Conservation (phyloP, 2,329 filamentous ascomycete genomes). For the Helminthosporium solani region DNA sequence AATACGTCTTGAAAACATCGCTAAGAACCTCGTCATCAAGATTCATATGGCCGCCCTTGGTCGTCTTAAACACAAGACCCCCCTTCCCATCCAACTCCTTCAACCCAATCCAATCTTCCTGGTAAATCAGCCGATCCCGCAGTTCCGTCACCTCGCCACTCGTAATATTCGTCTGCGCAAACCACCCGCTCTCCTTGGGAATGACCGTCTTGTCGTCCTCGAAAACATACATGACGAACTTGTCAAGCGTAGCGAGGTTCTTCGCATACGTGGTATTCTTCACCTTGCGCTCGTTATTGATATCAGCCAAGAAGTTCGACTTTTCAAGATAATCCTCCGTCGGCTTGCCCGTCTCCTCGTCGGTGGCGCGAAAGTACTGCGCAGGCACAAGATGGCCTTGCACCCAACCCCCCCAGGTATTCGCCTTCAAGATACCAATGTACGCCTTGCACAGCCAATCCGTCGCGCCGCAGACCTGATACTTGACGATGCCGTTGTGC, state of each 20-base stretch:
- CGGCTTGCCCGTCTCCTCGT: constrained; percentile 56
- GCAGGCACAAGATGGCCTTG: constrained; percentile 83
- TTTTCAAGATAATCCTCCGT: constrained; percentile 69
- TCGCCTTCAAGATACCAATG: constrained; percentile 73
- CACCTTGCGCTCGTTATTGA: constrained; percentile 82
- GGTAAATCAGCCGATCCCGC: constrained; percentile 71
- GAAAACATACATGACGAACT: constrained; percentile 88
- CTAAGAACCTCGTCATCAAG: constrained; percentile 66
- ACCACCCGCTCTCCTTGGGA: constrained; percentile 90
- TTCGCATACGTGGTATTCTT: constrained; percentile 76
- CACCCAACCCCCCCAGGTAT: constrained; percentile 77
- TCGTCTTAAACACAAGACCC: constrained; percentile 71
- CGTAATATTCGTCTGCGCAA: constrained; percentile 72
- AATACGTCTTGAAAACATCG: constrained; percentile 66
- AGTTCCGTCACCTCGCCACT: constrained; percentile 63
- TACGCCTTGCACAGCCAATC: constrained; percentile 83
- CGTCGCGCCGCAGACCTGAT: constrained; percentile 67
- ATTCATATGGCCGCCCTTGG: constrained; percentile 81
- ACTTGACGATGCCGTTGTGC: constrained; percentile 87
- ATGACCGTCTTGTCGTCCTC: constrained; percentile 81
- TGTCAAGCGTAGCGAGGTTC: constrained; percentile 68
- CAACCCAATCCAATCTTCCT: constrained; percentile 91
- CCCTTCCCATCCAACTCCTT: constrained; percentile 75
- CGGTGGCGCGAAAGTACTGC: constrained; percentile 83
- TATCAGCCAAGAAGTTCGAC: constrained; percentile 88